Evolutionary conservation across 352 stramenopile genomes (phyloP), one percentile per base, ranked within the genome.

Genomic region (Pythium aquatile): DNA sequence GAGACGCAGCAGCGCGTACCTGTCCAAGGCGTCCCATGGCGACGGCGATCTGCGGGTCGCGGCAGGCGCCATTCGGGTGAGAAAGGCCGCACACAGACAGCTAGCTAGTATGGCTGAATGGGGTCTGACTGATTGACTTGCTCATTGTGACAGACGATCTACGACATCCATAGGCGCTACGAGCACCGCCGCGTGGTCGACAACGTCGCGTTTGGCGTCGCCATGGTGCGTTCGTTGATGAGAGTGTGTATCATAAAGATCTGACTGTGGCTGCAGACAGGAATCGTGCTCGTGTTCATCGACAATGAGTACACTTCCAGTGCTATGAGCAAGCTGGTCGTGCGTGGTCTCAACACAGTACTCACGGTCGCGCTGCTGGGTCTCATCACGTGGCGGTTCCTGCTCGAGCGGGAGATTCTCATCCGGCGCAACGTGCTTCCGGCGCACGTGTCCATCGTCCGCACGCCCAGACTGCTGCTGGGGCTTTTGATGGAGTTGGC

Each of bases 381-480:
- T 30, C 70, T 88, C 13, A 60, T 93, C 59, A 40, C 78, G 46
- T 79, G 73, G 72, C 80, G 82, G 14, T 93, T 88, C 47, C 55
- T 61, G 16, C 54, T 90, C 32, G 61, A 90, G 51, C 72, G 81
- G 17, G 55, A 75, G 26, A 91, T 93, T 44, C 55, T 87, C 39
- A 82, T 93, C 61, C 69, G 74, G 39, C 78, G 80, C 61, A 90
- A 88, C 37, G 56, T 83, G 2, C 49, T 91, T 2, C 80, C 84
- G 10, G 68, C 82, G 13, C 66, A 86, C 61, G 75, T 84, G 26
- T 74, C 75, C n/a, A 37, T 90, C 7, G 72, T 73, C 17, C 73
- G 83, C 47, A 85, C 85, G 69, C 77, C 79, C 2, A 63, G 56
- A 16, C 76, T 77, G 24, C 29, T 91, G 4, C 6, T 84, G 0